phyloP scores from a whole-genome alignment of 2,329 filamentous ascomycete genomes.

The Neurospora sp. region DNA sequence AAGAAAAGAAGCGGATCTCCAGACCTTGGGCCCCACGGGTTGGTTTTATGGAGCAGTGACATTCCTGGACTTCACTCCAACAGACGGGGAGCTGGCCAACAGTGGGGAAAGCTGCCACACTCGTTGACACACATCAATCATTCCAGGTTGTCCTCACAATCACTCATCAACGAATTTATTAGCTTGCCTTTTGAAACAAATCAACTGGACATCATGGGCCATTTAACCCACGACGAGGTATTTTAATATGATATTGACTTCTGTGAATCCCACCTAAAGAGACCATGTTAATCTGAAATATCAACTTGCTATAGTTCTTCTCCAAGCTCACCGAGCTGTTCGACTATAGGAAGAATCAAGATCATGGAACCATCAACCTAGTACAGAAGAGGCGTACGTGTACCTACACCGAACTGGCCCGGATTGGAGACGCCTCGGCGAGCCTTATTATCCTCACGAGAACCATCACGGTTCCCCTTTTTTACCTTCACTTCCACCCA shows the following conservation, averaged over 20 bases:
- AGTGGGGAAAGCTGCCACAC: neutral
- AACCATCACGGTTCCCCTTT: neutral
- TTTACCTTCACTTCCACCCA: neutral
- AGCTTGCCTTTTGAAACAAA: neutral
- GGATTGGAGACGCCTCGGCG: neutral
- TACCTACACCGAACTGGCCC: neutral
- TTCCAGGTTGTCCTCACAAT: neutral
- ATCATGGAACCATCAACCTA: constrained; percentile 64
- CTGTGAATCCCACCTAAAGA: neutral
- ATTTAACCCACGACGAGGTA: constrained; percentile 32
- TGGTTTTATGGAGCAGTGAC: neutral
- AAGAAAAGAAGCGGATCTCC: neutral
- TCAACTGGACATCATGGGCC: constrained; percentile 19
- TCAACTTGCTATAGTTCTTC: constrained; percentile 56
- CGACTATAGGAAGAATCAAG: constrained; percentile 52
- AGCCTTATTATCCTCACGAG: neutral
- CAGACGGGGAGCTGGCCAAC: neutral
- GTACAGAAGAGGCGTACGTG: constrained; percentile 64
- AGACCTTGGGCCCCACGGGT: neutral
- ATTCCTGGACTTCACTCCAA: neutral
- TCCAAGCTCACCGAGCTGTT: constrained; percentile 57
- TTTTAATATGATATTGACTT: neutral
- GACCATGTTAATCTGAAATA: neutral
- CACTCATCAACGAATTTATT: neutral
- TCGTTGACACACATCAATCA: neutral